Evolutionary conservation across 257 asterid species (phyloP).

Genomic region (Solanum clarkiae): DNA sequence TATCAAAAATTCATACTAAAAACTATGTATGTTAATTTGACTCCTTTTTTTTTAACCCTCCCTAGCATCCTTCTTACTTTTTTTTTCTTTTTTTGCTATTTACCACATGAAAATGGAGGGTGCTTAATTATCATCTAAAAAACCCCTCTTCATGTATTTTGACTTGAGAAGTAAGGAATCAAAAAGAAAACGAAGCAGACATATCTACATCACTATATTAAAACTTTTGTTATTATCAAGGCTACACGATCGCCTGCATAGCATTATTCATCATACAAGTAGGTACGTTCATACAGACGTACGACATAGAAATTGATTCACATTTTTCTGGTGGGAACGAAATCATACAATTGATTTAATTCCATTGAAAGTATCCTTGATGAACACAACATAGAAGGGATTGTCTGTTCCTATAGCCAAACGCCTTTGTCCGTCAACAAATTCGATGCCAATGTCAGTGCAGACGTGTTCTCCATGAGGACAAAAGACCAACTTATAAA

Average conservation of each 20-base stretch:
- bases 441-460: background rate
- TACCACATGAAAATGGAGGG: too few relatives aligned
- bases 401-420: background rate
- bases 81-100: too few relatives aligned
- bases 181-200: background rate
- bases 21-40: too few relatives aligned
- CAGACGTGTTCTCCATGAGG: background rate
- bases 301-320: background rate
- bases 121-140: too few relatives aligned
- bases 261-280: background rate
- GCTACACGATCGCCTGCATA: background rate
- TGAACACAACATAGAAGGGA: background rate
- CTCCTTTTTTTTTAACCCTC: too few relatives aligned
- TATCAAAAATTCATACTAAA: too few relatives aligned
- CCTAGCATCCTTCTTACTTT: too few relatives aligned
- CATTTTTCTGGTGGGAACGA: background rate
- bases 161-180: background rate
- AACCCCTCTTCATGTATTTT: background rate
- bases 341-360: background rate
- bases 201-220: background rate
- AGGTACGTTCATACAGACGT: background rate
- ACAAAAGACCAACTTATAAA: background rate
- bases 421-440: background rate
- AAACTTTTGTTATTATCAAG: background rate
- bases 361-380: background rate